Base-by-base conservation (phyloP, 1,139 yeast genomes). In the Protomyces macrosporus region DNA sequence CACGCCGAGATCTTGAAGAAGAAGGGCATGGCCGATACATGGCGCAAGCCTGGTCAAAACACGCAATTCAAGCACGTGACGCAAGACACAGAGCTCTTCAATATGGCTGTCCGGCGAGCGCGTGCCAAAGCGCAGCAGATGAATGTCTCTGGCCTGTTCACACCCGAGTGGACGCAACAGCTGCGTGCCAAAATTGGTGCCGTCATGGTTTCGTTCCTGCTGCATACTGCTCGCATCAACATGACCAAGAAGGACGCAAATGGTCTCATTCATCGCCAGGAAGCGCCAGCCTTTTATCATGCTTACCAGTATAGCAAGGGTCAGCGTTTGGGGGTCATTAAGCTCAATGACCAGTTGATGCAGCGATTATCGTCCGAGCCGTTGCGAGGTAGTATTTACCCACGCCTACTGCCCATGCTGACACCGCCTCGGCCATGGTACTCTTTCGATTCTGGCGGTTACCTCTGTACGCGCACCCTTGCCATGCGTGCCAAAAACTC, bases 361-460 rank as follows among this genome's bases (percentile, higher is more conserved):
- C 80, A 82, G 55, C 84, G 82, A 70, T 75, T 91, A 65, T 85
- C 90, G 6, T 85, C 87, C 2, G 91, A 87, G 67, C 80, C 84
- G 32, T 75, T 85, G 54, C 80, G 83, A 10, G 85, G 87, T 64
- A 80, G 87, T 1, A 83, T 91, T 5, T 93, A 87, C 70, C 97
- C 98, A 0, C 98, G 93, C 74, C 80, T 83, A 68, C 79, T 95
- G 65, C 99, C 99, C 12, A 95, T 95, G 98, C 78, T 95, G 66
- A 88, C 88, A 7, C 83, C 85, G 67, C 98, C 98, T 32, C 79
- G 85, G 65, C 90, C 90, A 4, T 93, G 99, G 98, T 81, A 84
- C 0, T 78, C 84, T 7, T 85, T 85, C 81, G 84, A 85, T 71
- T 82, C 83, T 63, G 98, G 98, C 67, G 98, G 97, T 0, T 90